Base-by-base conservation (phyloP, 495 filamentous ascomycete genomes). In the Aspergillus bridgeri region DNA sequence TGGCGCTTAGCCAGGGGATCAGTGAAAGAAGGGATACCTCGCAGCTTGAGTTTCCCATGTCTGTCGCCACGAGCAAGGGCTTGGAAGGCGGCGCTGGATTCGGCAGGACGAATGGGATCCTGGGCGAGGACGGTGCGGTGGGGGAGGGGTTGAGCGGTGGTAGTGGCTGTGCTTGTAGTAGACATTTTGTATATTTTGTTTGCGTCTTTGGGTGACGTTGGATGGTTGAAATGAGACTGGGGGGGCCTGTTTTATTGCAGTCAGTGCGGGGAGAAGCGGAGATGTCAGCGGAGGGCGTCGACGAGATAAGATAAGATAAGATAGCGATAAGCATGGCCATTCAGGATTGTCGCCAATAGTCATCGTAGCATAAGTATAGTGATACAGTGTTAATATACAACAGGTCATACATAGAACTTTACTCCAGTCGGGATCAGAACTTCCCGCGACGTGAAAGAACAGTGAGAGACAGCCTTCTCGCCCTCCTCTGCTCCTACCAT, bases 1-100 rank as follows among this genome's bases (percentile, higher is more conserved):
- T 85, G 65, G 19, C 88, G 79, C 66, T 89, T 80, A 42, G 82
- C 82, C 43, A 84, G 77, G 1, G 78, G 71, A 33, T 78, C 80
- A 8, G 80, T 74, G 61, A 87, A 86, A 47, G 79, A 81, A 27
- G 86, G 86, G 53, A 83, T 83, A 5, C 75, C 77, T 13, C 71
- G 70, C 18, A 84, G 74, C 60, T 79, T 81, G 51, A 82, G 64
- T 11, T 69, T 72, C 13, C 72, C 76, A 20, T 66, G 60, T 15
- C 73, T 70, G 48, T 70, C 62, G 9, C 76, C 76, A 15, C 75
- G 75, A 17, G 74, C 75, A 5, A 68, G 51, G 5, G 73, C 66
- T 51, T 79, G 75, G 64, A 76, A 79, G 45, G 42, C 33, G 9
- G 51, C 29, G 33, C 33, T 38, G 9, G 1, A 11, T 15, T 38